phyloP scores from a whole-genome alignment of 2,329 filamentous ascomycete species.

The Dryadomyces quercivorus region DNA sequence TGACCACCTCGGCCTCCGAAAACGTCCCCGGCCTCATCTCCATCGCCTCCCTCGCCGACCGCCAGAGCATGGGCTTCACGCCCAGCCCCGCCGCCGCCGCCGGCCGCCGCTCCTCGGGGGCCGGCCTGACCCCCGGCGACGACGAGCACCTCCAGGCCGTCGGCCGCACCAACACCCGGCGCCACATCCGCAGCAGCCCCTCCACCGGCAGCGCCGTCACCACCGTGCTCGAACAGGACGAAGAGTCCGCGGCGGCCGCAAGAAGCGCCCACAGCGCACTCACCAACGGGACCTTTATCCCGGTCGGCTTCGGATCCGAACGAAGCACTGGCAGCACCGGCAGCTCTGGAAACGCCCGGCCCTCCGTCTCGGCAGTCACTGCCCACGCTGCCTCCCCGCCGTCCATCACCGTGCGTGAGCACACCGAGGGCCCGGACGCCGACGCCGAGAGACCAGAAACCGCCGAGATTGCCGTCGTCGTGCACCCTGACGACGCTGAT shows the following conservation, averaged over 20 bases:
- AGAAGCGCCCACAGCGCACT: slow-evolving; percentile 31
- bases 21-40: slow-evolving; percentile 8
- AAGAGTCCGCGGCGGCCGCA: slow-evolving; percentile 44
- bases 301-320: background rate
- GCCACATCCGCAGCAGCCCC: slow-evolving; percentile 69
- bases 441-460: slow-evolving; percentile 23
- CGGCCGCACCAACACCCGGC: slow-evolving; percentile 60
- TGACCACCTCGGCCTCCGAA: background rate
- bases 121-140: slow-evolving; percentile 18
- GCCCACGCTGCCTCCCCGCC: background rate
- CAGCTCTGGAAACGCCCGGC: too few relatives aligned
- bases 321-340: background rate
- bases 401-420: slow-evolving; percentile 37
- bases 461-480: slow-evolving; percentile 25
- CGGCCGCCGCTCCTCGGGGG: slow-evolving; percentile 49
- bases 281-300: background rate
- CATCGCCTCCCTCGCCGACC: slow-evolving; percentile 7
- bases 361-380: background rate
- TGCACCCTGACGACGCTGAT: slow-evolving; percentile 19
- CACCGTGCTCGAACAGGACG: slow-evolving; percentile 72
- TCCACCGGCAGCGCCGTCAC: slow-evolving; percentile 68
- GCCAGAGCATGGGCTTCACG: slow-evolving; percentile 3
- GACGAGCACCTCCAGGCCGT: slow-evolving; percentile 41
- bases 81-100: background rate
- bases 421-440: slow-evolving; percentile 33